These are phyloP conservation scores for Misopates orontium DNA, from an alignment of 257 asterid genomes.

Conservation along the genomic window DNA sequence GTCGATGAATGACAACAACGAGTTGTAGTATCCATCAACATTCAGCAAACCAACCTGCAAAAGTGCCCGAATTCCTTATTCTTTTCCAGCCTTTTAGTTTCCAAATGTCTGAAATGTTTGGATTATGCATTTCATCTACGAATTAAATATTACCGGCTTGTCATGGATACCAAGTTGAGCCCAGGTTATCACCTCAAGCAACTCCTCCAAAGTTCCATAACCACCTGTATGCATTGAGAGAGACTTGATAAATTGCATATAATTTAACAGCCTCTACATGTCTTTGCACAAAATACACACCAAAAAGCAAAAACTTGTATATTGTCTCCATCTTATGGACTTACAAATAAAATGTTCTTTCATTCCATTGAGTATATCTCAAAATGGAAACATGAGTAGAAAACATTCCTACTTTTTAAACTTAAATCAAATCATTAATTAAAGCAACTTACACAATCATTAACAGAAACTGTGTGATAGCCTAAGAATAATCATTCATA, in stretches of 20 bases:
- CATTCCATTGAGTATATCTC: not conserved
- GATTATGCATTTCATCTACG: no score
- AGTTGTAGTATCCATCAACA: constrained; percentile 88
- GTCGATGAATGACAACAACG: constrained; percentile 77
- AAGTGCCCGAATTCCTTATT: not conserved
- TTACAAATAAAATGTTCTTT: constrained; percentile 23
- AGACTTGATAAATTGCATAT: constrained; percentile 8
- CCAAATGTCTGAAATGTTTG: no score
- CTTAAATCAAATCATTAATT: constrained; percentile 16
- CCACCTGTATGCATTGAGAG: constrained; percentile 59
- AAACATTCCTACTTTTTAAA: constrained; percentile 7
- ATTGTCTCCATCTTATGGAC: not conserved
- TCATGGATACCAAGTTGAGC: constrained; percentile 98
- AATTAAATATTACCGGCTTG: constrained; percentile 66
- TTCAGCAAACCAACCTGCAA: constrained; percentile 88
- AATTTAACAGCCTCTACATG: constrained; percentile 5
- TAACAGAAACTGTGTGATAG: constrained; percentile 19
- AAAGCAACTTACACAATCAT: constrained; percentile 19
- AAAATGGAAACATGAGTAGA: constrained; percentile 1
- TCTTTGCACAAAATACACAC: constrained; percentile 1
- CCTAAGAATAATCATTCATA: constrained; percentile 17
- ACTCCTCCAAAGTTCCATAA: constrained; percentile 95
- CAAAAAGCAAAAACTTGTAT: not conserved
- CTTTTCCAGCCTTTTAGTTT: not conserved
- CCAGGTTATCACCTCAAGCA: constrained; percentile 98